Percentiles rank a stretch among this genome's conserved stretches.
Evolutionary conservation across 495 filamentous ascomycete genomes (phyloP).

Genomic region (Xanthoparmelia taractica): DNA sequence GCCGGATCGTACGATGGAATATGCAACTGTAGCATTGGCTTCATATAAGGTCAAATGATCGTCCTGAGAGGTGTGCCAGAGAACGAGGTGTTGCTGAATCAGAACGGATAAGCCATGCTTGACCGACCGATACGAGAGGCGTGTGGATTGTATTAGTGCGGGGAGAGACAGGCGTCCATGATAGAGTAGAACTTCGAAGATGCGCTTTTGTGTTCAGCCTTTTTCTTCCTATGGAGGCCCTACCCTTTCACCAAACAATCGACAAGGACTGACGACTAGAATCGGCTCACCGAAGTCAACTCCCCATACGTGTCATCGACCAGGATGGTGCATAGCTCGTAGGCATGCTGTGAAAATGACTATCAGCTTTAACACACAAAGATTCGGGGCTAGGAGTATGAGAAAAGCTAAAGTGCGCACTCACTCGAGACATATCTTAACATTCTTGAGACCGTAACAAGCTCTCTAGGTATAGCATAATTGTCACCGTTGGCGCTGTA

Average conservation of each 20-base stretch:
- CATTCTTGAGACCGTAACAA: slow-evolving; percentile 61
- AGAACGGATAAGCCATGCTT: slow-evolving; percentile 74
- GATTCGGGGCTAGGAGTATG: not conserved
- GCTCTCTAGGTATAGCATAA: slow-evolving; percentile 62
- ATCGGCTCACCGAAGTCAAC: slow-evolving; percentile 71
- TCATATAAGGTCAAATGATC: slow-evolving; percentile 63
- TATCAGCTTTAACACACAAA: not conserved
- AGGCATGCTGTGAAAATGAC: slow-evolving; percentile 43
- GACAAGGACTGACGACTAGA: not conserved
- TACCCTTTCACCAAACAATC: not conserved
- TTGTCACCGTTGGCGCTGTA: slow-evolving; percentile 55
- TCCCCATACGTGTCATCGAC: slow-evolving; percentile 83
- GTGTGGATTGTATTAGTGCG: slow-evolving; percentile 58
- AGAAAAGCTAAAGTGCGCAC: slow-evolving; percentile 3
- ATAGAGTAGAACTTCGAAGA: slow-evolving; percentile 70
- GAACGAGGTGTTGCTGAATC: slow-evolving; percentile 79
- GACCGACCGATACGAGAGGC: slow-evolving; percentile 58
- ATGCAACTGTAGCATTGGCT: slow-evolving; percentile 63
- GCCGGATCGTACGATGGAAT: slow-evolving; percentile 69
- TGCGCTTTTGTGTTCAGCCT: slow-evolving; percentile 42
- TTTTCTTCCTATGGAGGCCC: not conserved
- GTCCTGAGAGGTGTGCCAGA: slow-evolving; percentile 58
- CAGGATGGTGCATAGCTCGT: slow-evolving; percentile 83
- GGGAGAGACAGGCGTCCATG: slow-evolving; percentile 67
- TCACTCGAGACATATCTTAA: slow-evolving; percentile 50